Conservation (phyloP, 2,329 filamentous ascomycete species). For the Aspergillus tubingensis region DNA sequence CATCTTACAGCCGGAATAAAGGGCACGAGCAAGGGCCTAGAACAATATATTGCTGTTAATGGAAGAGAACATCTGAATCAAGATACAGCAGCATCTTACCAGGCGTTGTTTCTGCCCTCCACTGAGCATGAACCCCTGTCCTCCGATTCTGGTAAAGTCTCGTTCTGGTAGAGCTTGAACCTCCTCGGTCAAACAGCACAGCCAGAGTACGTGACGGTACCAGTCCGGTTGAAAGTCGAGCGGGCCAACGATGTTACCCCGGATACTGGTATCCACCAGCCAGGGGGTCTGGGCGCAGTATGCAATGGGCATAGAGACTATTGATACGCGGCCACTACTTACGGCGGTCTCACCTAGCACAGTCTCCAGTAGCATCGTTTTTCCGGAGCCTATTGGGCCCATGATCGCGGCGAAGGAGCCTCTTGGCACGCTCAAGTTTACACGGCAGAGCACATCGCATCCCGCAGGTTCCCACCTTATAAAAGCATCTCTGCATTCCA, state of each 20-base stretch:
- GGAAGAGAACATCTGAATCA: no score
- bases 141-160: not conserved
- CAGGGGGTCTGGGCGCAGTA: not conserved
- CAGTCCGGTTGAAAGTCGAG: not conserved
- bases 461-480: not conserved
- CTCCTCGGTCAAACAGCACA: not conserved
- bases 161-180: not conserved
- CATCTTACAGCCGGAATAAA: not conserved
- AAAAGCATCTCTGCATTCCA: not conserved
- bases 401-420: not conserved
- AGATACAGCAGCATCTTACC: not conserved
- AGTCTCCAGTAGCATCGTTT: not conserved
- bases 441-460: not conserved
- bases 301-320: not conserved
- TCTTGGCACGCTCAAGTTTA: not conserved
- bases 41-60: no score
- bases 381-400: not conserved
- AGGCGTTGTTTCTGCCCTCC: slow-evolving; percentile 1
- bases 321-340: not conserved
- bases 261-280: not conserved
- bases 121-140: not conserved
- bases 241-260: not conserved
- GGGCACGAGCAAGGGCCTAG: not conserved
- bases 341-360: not conserved
- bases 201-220: not conserved